Evolutionary conservation across 148 eudicot genomes (phyloP).

Genomic region (Arctostaphylos glauca): DNA sequence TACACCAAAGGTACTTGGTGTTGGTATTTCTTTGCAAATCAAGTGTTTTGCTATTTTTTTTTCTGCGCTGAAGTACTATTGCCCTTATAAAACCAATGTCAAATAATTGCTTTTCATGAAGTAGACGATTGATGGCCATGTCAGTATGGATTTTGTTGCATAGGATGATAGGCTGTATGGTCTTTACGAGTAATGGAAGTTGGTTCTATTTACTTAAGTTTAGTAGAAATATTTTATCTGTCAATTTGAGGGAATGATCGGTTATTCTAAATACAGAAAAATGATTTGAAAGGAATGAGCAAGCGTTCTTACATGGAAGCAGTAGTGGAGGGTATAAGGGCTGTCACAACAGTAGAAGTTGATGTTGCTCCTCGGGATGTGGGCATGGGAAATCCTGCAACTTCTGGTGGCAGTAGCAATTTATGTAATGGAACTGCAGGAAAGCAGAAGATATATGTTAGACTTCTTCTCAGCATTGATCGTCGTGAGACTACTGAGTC

Average conservation of each 20-base stretch:
- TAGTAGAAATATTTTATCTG: background rate
- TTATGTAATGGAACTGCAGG: conserved; percentile 27
- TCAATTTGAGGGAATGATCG: background rate
- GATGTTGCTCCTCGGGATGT: conserved; percentile 39
- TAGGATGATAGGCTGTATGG: background rate
- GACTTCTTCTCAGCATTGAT: conserved; percentile 92
- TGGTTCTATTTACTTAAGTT: background rate
- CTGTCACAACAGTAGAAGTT: conserved; percentile 58
- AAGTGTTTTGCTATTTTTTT: background rate
- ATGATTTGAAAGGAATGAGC: conserved; percentile 78
- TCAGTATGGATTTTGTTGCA: background rate
- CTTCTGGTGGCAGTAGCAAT: conserved; percentile 22
- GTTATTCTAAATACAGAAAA: conserved; percentile 40
- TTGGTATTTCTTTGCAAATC: background rate
- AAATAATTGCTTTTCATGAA: background rate
- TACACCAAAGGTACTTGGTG: conserved; percentile 78
- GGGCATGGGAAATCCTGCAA: conserved; percentile 19
- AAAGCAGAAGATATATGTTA: conserved; percentile 65
- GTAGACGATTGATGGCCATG: background rate
- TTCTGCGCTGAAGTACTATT: background rate
- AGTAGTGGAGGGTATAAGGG: conserved; percentile 72
- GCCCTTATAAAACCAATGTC: background rate
- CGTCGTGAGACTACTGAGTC: conserved; percentile 76
- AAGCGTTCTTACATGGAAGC: conserved; percentile 88
- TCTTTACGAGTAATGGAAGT: background rate